A percentile compares a stretch with the other conserved stretches of the same genome.
These are phyloP conservation scores for Pseudopediastrum boryanum DNA, from an alignment of 139 green algal species.

Conservation along the genomic window DNA sequence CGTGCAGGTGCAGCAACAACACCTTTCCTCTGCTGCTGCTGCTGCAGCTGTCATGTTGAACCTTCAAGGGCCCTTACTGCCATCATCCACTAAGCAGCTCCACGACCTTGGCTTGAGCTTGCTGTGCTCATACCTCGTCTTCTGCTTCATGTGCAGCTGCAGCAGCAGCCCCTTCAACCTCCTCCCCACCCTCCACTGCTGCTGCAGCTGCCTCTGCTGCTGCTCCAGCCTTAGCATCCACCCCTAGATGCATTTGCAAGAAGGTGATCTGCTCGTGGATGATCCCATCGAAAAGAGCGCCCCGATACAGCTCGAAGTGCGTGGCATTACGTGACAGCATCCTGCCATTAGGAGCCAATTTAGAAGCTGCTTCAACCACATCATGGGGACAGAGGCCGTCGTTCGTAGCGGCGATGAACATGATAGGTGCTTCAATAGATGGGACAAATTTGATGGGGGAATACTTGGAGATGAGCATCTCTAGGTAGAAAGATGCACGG, in stretches of 20 bases:
- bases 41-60: no score
- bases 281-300: constrained; percentile 25
- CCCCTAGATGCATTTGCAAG: neutral
- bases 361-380: neutral
- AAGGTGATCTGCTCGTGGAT: constrained; percentile 23
- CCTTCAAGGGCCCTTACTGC: no score
- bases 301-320: constrained; percentile 40
- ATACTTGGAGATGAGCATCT: constrained; percentile 29
- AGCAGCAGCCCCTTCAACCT: no score
- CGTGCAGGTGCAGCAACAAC: no score
- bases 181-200: no score
- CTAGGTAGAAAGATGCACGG: neutral
- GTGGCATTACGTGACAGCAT: constrained; percentile 31
- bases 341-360: neutral
- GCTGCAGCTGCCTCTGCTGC: neutral
- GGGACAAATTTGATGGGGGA: constrained; percentile 25
- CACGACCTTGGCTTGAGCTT: no score
- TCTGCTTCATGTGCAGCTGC: no score
- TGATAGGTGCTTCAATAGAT: constrained; percentile 16
- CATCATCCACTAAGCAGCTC: no score
- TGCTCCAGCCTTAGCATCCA: neutral
- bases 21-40: no score
- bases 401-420: constrained; percentile 32
- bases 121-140: no score
- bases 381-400: constrained; percentile 34